Evolutionary conservation across 1,284 basidiomycete species (phyloP).

Genomic region (Leccinum solheimii): DNA sequence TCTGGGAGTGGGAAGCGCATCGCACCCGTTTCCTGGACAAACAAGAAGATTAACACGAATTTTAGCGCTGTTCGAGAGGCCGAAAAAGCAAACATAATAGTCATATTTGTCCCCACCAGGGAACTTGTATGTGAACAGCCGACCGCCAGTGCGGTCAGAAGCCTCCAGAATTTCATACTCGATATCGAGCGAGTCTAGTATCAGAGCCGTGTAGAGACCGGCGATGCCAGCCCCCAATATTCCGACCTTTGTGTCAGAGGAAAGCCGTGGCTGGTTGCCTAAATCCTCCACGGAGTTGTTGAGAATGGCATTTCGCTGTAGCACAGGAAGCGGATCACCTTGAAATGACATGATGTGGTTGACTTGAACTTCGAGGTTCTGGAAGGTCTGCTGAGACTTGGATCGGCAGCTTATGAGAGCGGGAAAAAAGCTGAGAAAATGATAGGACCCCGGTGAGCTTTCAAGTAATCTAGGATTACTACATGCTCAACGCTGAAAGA

Average conservation of each 20-base stretch:
- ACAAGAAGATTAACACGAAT: not conserved
- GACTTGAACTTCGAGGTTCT: not conserved
- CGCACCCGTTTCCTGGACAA: not conserved
- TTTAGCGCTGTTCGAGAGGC: not conserved
- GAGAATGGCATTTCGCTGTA: not conserved
- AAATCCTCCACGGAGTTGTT: not conserved
- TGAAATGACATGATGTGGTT: not conserved
- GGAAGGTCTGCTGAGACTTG: not conserved
- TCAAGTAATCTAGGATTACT: not conserved
- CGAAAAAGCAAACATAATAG: not conserved
- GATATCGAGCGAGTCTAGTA: not conserved
- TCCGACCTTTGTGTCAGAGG: slow-evolving; percentile 9
- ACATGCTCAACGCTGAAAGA: not conserved
- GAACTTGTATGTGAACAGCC: not conserved
- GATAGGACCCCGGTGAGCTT: not conserved
- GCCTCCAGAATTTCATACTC: not conserved
- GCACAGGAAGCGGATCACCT: not conserved
- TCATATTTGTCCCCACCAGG: not conserved
- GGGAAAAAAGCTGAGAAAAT: not conserved
- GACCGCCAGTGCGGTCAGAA: not conserved
- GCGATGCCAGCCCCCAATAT: slow-evolving; percentile 30
- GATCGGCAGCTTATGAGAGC: not conserved
- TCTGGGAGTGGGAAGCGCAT: not conserved
- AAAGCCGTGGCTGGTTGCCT: not conserved
- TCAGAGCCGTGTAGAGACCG: not conserved